A percentile compares a stretch with the other conserved stretches of the same genome.
phyloP scores from a whole-genome alignment of 2,329 filamentous ascomycete species.

The Arthrobotrys musiformis region DNA sequence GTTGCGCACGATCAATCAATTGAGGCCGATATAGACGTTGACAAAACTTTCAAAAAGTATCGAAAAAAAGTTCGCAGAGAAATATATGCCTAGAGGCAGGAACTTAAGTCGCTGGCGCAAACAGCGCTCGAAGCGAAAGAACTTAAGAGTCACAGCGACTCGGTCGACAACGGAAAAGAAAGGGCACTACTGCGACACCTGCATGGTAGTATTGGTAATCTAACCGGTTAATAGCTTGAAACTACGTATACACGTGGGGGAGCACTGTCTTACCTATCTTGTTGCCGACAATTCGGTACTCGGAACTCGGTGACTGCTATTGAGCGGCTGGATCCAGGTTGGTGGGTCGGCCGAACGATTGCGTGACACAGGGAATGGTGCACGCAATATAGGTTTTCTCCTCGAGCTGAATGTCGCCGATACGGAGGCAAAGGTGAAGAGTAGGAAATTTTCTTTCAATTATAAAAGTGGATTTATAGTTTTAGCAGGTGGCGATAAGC shows the following conservation, averaged over 20 bases:
- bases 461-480: slow-evolving; percentile 2
- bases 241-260: slow-evolving; percentile 9
- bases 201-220: slow-evolving; percentile 1
- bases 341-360: slow-evolving; percentile 39
- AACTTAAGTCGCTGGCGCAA: not conserved
- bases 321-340: slow-evolving; percentile 27
- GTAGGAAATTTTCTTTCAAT: not conserved
- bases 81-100: not conserved
- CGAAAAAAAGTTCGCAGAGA: too few relatives aligned
- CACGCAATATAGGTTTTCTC: slow-evolving; percentile 29
- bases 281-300: slow-evolving; percentile 35
- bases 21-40: not conserved
- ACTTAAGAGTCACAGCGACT: not conserved
- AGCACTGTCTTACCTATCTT: not conserved
- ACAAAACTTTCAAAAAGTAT: too few relatives aligned
- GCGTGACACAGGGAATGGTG: slow-evolving; percentile 42
- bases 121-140: not conserved
- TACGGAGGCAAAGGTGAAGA: not conserved
- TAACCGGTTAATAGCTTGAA: not conserved
- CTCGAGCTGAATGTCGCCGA: slow-evolving; percentile 1
- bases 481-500: not conserved
- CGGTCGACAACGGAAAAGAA: not conserved
- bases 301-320: slow-evolving; percentile 25
- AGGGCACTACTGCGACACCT: not conserved
- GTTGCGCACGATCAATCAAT: not conserved